Conservation (phyloP, 2,329 filamentous ascomycete species). For the Penicillium decumbens region DNA sequence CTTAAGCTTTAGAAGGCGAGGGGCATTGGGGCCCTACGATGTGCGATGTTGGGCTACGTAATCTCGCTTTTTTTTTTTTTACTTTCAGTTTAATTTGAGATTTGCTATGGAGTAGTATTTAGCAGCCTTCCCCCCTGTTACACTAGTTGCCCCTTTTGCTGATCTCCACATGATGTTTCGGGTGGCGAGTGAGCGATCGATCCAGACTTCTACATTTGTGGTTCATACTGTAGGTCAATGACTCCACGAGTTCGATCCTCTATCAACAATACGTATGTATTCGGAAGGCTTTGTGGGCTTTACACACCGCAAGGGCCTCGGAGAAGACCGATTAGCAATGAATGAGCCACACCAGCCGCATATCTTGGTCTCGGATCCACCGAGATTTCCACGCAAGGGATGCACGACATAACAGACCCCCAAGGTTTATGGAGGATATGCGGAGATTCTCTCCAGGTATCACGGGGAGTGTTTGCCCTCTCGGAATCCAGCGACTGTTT, state of each 20-base stretch:
- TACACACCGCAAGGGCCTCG: neutral
- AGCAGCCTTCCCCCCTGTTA: neutral
- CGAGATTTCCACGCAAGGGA: constrained; percentile 5
- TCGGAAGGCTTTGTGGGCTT: neutral
- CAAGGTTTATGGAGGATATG: neutral
- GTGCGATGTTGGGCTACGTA: constrained; percentile 19
- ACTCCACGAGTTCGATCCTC: constrained; percentile 8
- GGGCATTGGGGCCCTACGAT: constrained; percentile 12
- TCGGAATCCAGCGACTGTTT: neutral
- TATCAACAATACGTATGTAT: too few species aligned
- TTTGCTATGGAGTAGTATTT: neutral
- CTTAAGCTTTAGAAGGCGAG: constrained; percentile 18
- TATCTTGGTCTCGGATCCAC: neutral
- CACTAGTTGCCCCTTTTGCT: neutral
- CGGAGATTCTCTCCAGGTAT: neutral
- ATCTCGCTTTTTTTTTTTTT: constrained; percentile 3
- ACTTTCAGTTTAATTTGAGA: neutral
- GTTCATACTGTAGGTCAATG: constrained; percentile 12
- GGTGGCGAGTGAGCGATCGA: constrained; percentile 12
- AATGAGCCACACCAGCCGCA: constrained; percentile 3
- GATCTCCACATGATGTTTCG: constrained; percentile 4
- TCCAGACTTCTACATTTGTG: constrained; percentile 13
- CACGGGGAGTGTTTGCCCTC: neutral
- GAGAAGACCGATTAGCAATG: constrained; percentile 1
- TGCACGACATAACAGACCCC: constrained; percentile 1